Evolutionary conservation across 495 filamentous ascomycete genomes (phyloP), one percentile per base, ranked within the genome.

Genomic region (Annulohypoxylon moriforme): DNA sequence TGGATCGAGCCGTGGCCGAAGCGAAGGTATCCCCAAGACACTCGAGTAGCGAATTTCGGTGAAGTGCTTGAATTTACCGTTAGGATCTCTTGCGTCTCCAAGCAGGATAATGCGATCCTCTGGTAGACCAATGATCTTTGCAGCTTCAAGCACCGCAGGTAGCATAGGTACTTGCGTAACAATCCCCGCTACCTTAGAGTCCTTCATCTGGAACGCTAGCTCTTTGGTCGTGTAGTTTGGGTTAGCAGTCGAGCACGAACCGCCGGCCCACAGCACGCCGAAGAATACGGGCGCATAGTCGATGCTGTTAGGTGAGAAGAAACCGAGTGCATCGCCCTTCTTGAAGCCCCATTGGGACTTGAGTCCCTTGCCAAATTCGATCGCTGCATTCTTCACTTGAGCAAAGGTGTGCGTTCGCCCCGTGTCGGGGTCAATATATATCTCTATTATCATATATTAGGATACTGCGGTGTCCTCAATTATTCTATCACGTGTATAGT

Each of bases 201-300:
- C 91, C 72, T 91, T 89, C 66, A 98, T 86, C 79, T 98, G 96
- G 77, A 92, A 96, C 16, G 91, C 90, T 13, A 98, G 85, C 77
- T 98, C 95, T 6, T 97, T 89, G 22, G 84, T 87, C 1, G 91
- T 96, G 80, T 98, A 98, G 1, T 87, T 87, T 22, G 96, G 94
- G 77, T 98, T 98, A 10, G 93, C 94, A 0, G 96, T 92, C 2
- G 91, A 93, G 16, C 93, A 76, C 53, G 90, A 82, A 18, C 93
- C 95, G 49, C 94, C 95, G 0, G 94, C 92, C 91, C 93, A 98
- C 71, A 91, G 89, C 9, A 87, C 82, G 22, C 94, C 95, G 85
- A 92, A 94, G 77, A 84, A 92, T 52, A 96, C 78, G 3, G 84
- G 81, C 18, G 91, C 85, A 33, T 89, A 89, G 76, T 95, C 92